Base-by-base conservation (phyloP, 2,329 filamentous ascomycete species). In the Fusarium sp. region DNA sequence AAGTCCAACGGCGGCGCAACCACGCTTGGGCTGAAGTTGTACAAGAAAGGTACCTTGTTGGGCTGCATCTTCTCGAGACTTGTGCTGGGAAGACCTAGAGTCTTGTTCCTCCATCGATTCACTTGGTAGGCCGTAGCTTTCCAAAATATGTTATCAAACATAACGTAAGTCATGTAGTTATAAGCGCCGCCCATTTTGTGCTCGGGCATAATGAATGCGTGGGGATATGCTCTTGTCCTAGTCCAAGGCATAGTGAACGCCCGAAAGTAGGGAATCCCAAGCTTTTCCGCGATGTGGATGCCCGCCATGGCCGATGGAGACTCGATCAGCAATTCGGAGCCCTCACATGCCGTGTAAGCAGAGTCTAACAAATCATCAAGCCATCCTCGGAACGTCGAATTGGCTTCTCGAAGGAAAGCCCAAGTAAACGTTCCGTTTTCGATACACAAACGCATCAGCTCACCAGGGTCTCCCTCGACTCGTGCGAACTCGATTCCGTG, bases 191-290 rank as follows among this genome's bases (percentile, higher is more conserved):
- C 96, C 90, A 97, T 94, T 82, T 97, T 98, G 80, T 93, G 90
- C 67, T 97, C 93, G 3, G 94, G 92, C 67, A 97, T 94, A 27
- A 95, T 92, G 80, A 99, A 99, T 1, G 96, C 96, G 80, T 99
- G 96, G 4, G 96, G 96, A 75, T 99, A 99, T 1, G 95, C 94
- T 56, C 96, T 87, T 18, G 96, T 99, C 51, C 94, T 90, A 1
- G 96, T 97, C 96, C 96, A 99, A 1, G 96, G 96, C 96, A 99
- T 99, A 20, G 94, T 97, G 78, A 99, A 99, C 0, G 94, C 95
- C 59, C 96, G 90, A 83, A 98, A 98, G 80, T 99, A 99, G 1
- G 96, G 96, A 46, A 99, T 97, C 16, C 89, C 86, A 3, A 99
- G 86, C 25, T 94, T 94, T 81, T 99, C 96, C 2, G 96, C 96